Conservation (phyloP, 257 asterid species). For the Ocimum tenuiflorum region DNA sequence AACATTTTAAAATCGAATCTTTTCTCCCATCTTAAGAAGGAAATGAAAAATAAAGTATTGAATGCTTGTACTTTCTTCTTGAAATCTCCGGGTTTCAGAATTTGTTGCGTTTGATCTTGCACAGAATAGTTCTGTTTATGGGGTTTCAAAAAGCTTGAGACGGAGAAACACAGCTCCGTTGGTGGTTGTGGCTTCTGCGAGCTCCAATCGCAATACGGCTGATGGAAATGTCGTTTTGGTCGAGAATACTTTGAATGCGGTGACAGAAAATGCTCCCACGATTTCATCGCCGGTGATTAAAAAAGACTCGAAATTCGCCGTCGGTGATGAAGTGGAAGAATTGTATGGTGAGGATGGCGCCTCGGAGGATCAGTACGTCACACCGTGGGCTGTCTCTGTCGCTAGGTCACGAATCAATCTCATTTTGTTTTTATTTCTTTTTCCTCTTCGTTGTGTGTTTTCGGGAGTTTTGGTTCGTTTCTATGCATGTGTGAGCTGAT, state of each 20-base stretch:
- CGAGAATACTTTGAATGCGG: slow-evolving; percentile 36
- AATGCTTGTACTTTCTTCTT: background rate
- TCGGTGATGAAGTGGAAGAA: slow-evolving; percentile 52
- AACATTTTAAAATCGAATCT: background rate
- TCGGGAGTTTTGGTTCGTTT: slow-evolving; percentile 4
- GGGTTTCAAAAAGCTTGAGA: slow-evolving; percentile 47
- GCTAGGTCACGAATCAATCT: slow-evolving; percentile 50
- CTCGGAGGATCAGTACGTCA: slow-evolving; percentile 47
- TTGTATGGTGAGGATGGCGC: slow-evolving; percentile 64
- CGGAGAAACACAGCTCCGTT: slow-evolving; percentile 40
- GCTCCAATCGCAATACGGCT: slow-evolving; percentile 57
- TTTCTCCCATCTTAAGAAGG: background rate
- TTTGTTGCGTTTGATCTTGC: background rate
- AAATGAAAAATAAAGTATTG: background rate
- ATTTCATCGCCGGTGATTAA: slow-evolving; percentile 24
- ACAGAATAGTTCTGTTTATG: slow-evolving; percentile 56
- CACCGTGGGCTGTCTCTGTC: slow-evolving; percentile 59
- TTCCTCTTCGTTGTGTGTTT: background rate
- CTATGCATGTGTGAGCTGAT: background rate
- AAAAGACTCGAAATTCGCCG: slow-evolving; percentile 31
- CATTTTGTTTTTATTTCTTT: background rate
- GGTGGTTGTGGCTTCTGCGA: slow-evolving; percentile 43
- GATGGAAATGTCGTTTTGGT: slow-evolving; percentile 54
- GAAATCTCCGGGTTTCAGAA: background rate
- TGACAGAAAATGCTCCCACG: slow-evolving; percentile 24